Evolutionary conservation across 371 early-diverging fungal species (phyloP).

Genomic region (Apophysomyces sp.): DNA sequence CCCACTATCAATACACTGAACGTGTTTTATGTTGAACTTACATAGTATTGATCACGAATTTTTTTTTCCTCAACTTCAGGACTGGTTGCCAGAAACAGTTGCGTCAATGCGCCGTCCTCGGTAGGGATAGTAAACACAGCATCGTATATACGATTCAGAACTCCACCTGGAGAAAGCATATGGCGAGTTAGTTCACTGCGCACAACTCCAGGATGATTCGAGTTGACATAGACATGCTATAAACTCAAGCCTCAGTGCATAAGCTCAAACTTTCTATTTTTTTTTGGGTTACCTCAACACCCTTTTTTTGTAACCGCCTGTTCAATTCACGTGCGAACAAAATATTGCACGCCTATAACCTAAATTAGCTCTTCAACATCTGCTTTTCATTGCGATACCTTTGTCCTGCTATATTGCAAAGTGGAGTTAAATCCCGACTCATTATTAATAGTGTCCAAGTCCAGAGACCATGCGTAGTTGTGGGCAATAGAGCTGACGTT

Average conservation of each 20-base stretch:
- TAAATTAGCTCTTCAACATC: conserved; percentile 37
- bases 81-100: conserved; percentile 64
- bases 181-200: conserved; percentile 52
- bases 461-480: conserved; percentile 4
- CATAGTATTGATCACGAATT: conserved; percentile 55
- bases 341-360: conserved; percentile 28
- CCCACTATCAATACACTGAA: not conserved
- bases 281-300: conserved; percentile 12
- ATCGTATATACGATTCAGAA: not conserved
- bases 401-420: conserved; percentile 20
- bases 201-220: conserved; percentile 71
- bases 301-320: conserved; percentile 35
- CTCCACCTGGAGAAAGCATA: not conserved
- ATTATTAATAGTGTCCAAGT: conserved; percentile 43
- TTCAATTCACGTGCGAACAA: conserved; percentile 43
- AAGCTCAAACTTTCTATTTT: not conserved
- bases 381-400: conserved; percentile 20
- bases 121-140: conserved; percentile 16
- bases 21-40: conserved; percentile 17
- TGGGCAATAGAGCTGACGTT: conserved; percentile 44
- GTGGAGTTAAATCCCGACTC: conserved; percentile 23
- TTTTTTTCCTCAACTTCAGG: conserved; percentile 58
- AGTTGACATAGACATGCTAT: conserved; percentile 58
- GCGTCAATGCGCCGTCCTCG: conserved; percentile 60
- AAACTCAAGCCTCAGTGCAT: no score